Evolutionary conservation across 1,139 yeast species (phyloP).

Genomic region (Suhomyces taliae): DNA sequence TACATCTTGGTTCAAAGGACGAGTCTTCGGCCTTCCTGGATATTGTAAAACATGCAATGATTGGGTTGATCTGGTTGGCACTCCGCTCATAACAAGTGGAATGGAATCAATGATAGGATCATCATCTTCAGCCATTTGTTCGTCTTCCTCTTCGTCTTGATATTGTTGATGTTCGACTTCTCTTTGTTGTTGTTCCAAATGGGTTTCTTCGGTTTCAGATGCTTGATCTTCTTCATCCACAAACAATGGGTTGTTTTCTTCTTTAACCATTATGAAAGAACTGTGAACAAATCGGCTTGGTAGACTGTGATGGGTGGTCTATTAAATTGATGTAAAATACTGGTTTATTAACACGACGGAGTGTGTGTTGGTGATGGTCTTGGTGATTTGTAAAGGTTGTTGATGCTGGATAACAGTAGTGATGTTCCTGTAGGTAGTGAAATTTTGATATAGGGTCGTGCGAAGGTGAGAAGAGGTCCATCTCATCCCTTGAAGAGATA

Average conservation of each 20-base stretch:
- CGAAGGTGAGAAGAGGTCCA: background rate
- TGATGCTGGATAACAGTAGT: too few species aligned
- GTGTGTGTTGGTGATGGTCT: background rate
- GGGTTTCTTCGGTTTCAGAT: constrained; percentile 4
- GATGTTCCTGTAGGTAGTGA: background rate
- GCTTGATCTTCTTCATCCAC: constrained; percentile 16
- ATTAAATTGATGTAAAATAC: too few species aligned
- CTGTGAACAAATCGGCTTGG: background rate
- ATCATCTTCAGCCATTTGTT: constrained; percentile 30
- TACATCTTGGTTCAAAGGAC: constrained; percentile 46
- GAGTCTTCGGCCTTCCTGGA: constrained; percentile 61
- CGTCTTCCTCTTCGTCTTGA: constrained; percentile 16
- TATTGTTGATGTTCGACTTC: background rate
- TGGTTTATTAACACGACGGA: too few species aligned
- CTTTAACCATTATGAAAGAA: constrained; percentile 1
- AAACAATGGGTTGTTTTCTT: constrained; percentile 11
- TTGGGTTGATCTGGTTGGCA: constrained; percentile 24
- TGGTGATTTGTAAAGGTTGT: background rate
- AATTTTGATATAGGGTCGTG: constrained; percentile 4
- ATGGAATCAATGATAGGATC: constrained; percentile 80
- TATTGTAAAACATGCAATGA: constrained; percentile 57
- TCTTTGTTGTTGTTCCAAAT: background rate
- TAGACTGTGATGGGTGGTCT: background rate
- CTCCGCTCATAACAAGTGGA: constrained; percentile 52
- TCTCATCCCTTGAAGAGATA: background rate